Conservation (phyloP, 441 rosid genomes). For the Hura crepitans region DNA sequence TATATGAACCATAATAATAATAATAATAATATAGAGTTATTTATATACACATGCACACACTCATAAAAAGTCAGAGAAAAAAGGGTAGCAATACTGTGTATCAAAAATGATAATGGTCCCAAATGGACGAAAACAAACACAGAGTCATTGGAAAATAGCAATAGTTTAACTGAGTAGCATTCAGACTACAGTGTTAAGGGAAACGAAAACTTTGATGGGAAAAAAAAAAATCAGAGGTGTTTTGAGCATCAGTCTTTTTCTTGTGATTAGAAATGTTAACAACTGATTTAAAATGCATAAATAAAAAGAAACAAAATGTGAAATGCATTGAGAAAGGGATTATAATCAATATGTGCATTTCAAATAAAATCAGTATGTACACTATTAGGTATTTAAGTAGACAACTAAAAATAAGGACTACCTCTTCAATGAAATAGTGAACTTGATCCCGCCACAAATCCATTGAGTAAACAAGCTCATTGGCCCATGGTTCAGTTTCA, state of each 20-base stretch:
- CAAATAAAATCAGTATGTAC: background rate
- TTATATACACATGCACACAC: background rate
- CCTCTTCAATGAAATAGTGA: slow-evolving; percentile 66
- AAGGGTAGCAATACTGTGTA: background rate
- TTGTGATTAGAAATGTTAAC: background rate
- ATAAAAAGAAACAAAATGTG: background rate
- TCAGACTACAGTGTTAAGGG: background rate
- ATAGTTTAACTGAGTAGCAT: background rate
- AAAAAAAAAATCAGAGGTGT: background rate
- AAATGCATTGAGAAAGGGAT: background rate
- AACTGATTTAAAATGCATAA: background rate
- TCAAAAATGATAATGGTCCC: background rate
- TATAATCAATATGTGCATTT: background rate
- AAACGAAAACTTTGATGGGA: background rate
- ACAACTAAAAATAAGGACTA: slow-evolving; percentile 18
- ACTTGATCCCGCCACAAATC: slow-evolving; percentile 93
- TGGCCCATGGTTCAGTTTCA: slow-evolving; percentile 74
- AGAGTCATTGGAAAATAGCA: background rate
- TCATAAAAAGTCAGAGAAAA: background rate
- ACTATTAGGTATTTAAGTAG: background rate
- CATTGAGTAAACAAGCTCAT: slow-evolving; percentile 62
- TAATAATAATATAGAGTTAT: too few species aligned
- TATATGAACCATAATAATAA: background rate
- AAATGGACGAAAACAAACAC: background rate
- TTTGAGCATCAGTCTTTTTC: background rate